A percentile compares a stretch with the other conserved stretches of the same genome.
These are phyloP conservation scores for Lepidium campestre DNA, from an alignment of 441 rosid species.

Conservation along the genomic window DNA sequence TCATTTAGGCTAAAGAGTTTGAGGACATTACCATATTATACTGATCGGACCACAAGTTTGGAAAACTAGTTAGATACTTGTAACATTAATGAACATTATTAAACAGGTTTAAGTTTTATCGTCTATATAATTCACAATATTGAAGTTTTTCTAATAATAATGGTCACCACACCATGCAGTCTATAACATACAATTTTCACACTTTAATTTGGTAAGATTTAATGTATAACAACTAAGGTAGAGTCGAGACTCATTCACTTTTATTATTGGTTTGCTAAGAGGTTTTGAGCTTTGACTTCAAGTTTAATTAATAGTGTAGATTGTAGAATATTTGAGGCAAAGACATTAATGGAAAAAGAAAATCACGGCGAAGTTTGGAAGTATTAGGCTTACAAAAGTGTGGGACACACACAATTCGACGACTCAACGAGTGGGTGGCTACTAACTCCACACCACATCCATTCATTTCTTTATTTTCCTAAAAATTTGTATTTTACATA, in stretches of 20 bases:
- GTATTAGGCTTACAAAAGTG: slow-evolving; percentile 4
- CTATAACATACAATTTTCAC: neutral
- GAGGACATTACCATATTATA: neutral
- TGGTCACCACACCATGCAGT: neutral
- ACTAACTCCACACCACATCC: slow-evolving; percentile 24
- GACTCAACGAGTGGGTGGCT: slow-evolving; percentile 19
- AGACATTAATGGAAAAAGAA: neutral
- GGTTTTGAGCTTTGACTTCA: neutral
- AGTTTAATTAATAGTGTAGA: no score
- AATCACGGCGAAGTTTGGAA: slow-evolving; percentile 22
- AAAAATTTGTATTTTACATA: neutral
- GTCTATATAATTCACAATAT: neutral
- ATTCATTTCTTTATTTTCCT: neutral
- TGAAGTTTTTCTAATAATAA: neutral
- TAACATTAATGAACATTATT: neutral
- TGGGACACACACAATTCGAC: slow-evolving; percentile 9
- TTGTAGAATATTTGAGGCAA: neutral
- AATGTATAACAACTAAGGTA: no score
- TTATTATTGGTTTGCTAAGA: neutral
- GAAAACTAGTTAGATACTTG: neutral
- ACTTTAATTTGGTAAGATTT: neutral
- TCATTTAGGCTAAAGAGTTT: neutral
- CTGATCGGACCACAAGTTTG: neutral
- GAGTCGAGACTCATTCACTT: no score
- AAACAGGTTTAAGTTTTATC: neutral